A percentile compares a stretch with the other conserved stretches of the same genome.
Conservation (phyloP, 2,329 filamentous ascomycete genomes). For the Talaromyces verruculosus region DNA sequence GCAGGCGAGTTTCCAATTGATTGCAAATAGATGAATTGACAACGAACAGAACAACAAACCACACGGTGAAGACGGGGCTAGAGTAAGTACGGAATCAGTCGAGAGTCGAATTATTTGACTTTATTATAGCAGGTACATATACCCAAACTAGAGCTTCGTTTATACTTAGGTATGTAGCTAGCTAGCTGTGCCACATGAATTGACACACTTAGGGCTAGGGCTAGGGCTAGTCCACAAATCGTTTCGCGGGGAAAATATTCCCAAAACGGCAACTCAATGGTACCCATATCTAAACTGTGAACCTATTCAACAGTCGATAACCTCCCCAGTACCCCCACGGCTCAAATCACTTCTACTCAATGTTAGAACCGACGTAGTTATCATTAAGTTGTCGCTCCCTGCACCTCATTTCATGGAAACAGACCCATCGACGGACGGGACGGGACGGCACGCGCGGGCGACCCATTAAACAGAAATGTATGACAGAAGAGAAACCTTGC, state of each 20-base stretch:
- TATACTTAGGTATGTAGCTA: neutral
- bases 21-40: neutral
- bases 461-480: neutral
- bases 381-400: neutral
- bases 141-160: neutral
- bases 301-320: neutral
- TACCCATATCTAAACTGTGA: neutral
- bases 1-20: neutral
- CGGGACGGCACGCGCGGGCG: slow-evolving; percentile 7
- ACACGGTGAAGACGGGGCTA: neutral
- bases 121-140: neutral
- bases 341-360: neutral
- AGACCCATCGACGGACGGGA: slow-evolving; percentile 6
- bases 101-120: neutral
- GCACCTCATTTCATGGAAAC: neutral
- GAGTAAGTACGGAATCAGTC: neutral
- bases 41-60: neutral
- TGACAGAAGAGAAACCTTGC: neutral
- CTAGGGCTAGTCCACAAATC: neutral
- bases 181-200: neutral
- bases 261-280: neutral
- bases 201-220: neutral
- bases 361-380: neutral
- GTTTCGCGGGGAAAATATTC: neutral
- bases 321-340: neutral